Conservation (phyloP, 2,329 filamentous ascomycete genomes). For the Onygena corvina region DNA sequence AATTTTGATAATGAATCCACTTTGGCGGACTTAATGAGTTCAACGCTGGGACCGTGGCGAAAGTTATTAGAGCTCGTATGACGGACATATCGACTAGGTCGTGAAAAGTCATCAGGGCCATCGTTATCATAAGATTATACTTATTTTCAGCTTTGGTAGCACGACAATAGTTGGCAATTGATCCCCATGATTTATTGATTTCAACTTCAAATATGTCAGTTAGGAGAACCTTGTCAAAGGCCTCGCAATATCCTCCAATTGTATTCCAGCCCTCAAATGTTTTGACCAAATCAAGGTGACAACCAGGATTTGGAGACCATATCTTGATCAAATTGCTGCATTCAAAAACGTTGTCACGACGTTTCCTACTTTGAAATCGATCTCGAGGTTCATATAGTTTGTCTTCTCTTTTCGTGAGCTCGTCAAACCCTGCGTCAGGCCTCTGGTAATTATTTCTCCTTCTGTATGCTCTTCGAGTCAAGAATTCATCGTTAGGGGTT, state of each 20-base stretch:
- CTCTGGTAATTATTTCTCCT: conserved; percentile 10
- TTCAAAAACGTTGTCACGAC: conserved; percentile 12
- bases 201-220: conserved; percentile 12
- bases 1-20: conserved; percentile 8
- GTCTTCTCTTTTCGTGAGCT: neutral
- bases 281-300: conserved; percentile 6
- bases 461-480: conserved; percentile 10
- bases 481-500: conserved; percentile 3
- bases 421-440: conserved; percentile 8
- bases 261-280: conserved; percentile 11
- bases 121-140: conserved; percentile 23
- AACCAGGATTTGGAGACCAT: conserved; percentile 9
- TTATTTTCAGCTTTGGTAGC: conserved; percentile 13
- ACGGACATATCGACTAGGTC: conserved; percentile 18
- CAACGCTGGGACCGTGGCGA: conserved; percentile 13
- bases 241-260: conserved; percentile 10
- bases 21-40: conserved; percentile 10
- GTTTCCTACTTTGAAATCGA: neutral
- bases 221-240: conserved; percentile 13
- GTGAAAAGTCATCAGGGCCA: conserved; percentile 22
- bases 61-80: conserved; percentile 16
- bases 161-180: conserved; percentile 13
- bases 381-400: conserved; percentile 10
- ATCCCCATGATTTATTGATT: conserved; percentile 7
- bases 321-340: conserved; percentile 4